Base-by-base conservation (phyloP, 192 early-diverging fungal genomes). In the Coemansia sp. region DNA sequence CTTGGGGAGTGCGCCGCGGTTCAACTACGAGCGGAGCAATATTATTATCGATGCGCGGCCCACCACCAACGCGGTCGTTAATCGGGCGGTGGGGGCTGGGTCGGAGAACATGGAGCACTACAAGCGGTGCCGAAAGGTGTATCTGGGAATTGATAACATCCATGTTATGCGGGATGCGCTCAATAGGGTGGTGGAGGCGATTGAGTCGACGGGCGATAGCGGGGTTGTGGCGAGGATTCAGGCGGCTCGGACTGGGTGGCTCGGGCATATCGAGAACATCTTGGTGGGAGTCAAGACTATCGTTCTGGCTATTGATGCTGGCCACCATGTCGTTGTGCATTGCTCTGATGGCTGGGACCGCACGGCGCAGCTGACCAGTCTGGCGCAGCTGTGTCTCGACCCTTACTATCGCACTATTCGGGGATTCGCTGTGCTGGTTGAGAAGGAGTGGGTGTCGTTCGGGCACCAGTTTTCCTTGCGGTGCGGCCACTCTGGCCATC, bases 281-380 rank as follows among this genome's bases (percentile, higher is more conserved):
- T 62, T 99, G 60, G 91, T 93, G 13, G 94, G 92, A 11, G 85
- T 92, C 6, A 56, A 83, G 41, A 76, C 86, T 56, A 95, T 99
- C 53, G 90, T 97, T 6, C 81, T 90, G 62, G 88, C 81, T 39
- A 86, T 99, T 4, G 68, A 88, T 6, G 75, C 80, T 20, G 89
- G 89, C 53, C 84, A 87, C 6, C 95, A 96, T 61, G 94, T 94
- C 4, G 77, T 99, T 23, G 93, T 99, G 5, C 97, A 99, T 77
- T 99, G 97, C 85, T 96, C 94, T 45, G 97, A 99, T 70, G 97
- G 97, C 12, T 99, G 97, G 97, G 97, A 99, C 78, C 88, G 97
- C 21, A 99, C 97, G 0, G 91, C 95, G 18, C 97, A 99, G 77
- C 75, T 99, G 50, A 91, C 89, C 14, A 92, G 94, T 7, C 83